Base-by-base conservation (phyloP, 2,329 filamentous ascomycete species). In the Aspergillus pseudonomiae region DNA sequence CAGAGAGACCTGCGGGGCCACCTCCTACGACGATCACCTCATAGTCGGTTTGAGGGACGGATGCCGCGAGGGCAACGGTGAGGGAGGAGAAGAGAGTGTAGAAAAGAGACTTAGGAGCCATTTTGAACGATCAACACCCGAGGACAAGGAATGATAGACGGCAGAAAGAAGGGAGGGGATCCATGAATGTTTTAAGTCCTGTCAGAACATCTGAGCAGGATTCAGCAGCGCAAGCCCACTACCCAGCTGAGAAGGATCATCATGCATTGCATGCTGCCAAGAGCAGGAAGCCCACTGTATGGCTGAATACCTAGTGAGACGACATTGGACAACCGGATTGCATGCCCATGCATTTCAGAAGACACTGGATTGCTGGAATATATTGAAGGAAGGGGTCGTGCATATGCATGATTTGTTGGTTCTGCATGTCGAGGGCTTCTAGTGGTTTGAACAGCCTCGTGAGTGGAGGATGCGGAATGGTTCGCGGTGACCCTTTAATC, bases 21-120 rank as follows among this genome's bases (percentile, higher is more conserved):
- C 86, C 86, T 4, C 86, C 86, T 6, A 88, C 77, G 43, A 88
- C 77, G 48, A 88, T 80, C 62, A 82, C 85, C 75, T 88, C 86
- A 68, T 84, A 87, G 63, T 77, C 73, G 4, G 72, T 75, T 30
- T 71, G 60, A 7, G 74, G 73, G 16, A 75, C 61, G 7, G 68
- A 61, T 12, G 67, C 66, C 2, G 73, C 71, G 6, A 69, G 59
- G 6, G 63, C 67, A 21, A 70, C 56, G 11, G 67, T 65, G 26
- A 70, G 26, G 24, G 70, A 62, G 11, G 72, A 67, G 48, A 77
- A 61, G 39, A 71, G 61, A 6, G 67, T 61, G n/a, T 68, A 74
- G 34, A 75, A 45, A 21, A 72, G 54, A 16, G 69, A 59, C 53
- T 62, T 71, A 58, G 63, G 64, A 58, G 63, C 56, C 67, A 68